A percentile compares a stretch with the other conserved stretches of the same genome.
These are phyloP conservation scores for Penicillium angulare DNA, from an alignment of 495 filamentous ascomycete species.

Conservation along the genomic window DNA sequence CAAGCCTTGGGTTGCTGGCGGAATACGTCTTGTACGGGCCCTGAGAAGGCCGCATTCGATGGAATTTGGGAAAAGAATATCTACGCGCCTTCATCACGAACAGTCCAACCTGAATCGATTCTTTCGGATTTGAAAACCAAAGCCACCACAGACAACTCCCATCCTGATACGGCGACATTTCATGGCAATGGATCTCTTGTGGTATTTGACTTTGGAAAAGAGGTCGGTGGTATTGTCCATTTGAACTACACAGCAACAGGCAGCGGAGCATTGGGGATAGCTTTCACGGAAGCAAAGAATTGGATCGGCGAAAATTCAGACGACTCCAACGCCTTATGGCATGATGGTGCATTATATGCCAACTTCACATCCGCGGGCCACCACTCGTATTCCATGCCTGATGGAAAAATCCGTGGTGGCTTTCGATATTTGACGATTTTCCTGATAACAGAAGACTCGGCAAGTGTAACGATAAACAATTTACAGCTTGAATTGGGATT, in stretches of 20 bases:
- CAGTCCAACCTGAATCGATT: constrained; percentile 47
- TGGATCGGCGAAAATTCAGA: constrained; percentile 63
- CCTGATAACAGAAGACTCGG: constrained; percentile 33
- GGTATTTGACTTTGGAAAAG: constrained; percentile 58
- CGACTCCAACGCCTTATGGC: constrained; percentile 53
- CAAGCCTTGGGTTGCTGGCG: constrained; percentile 53
- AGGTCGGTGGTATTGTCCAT: constrained; percentile 57
- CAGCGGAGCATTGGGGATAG: constrained; percentile 52
- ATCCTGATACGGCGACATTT: constrained; percentile 31
- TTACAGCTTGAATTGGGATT: constrained; percentile 53
- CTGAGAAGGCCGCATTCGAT: constrained; percentile 50
- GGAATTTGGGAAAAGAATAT: constrained; percentile 62
- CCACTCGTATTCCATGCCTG: constrained; percentile 51
- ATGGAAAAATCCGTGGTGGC: constrained; percentile 54
- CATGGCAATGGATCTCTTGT: constrained; percentile 46
- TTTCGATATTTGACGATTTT: constrained; percentile 62
- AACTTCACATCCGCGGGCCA: constrained; percentile 48
- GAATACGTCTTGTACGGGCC: constrained; percentile 54
- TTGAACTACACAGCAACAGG: constrained; percentile 46
- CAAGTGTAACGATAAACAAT: constrained; percentile 37
- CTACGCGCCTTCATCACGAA: constrained; percentile 55
- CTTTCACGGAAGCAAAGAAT: constrained; percentile 62
- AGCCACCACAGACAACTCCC: constrained; percentile 23
- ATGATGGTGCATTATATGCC: constrained; percentile 53
- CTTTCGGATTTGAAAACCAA: constrained; percentile 37